Evolutionary conservation across 331 rosid genomes (phyloP).

Genomic region (Malus hybrid): DNA sequence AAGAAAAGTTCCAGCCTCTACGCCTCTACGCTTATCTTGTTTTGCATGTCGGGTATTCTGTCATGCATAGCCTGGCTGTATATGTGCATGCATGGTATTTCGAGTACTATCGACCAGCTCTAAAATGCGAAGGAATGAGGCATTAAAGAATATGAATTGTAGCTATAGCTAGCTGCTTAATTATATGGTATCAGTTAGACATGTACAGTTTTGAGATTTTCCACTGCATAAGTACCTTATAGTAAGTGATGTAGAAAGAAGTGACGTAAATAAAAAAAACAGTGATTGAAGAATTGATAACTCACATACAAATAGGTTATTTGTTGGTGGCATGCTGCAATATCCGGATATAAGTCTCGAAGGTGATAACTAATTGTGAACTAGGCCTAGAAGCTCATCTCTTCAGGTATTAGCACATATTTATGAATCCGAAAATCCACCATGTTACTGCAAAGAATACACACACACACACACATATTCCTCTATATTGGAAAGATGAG

Average conservation of each 20-base stretch:
- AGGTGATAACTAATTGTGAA: background rate
- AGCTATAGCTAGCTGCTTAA: background rate
- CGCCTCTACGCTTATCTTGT: background rate
- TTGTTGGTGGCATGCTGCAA: background rate
- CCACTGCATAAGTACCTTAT: background rate
- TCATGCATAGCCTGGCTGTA: background rate
- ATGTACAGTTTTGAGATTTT: background rate
- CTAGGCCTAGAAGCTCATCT: background rate
- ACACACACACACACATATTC: too few species aligned
- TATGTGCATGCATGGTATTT: background rate
- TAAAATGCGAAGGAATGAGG: background rate
- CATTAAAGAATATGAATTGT: background rate
- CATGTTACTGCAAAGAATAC: background rate
- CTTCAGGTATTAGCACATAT: background rate
- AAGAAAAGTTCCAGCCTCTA: background rate
- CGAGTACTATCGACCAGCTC: background rate
- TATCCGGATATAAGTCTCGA: background rate
- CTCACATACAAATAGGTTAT: background rate
- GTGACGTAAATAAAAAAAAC: background rate
- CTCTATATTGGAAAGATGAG: background rate
- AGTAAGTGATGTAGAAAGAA: background rate
- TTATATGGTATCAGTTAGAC: background rate
- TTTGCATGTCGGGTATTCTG: background rate
- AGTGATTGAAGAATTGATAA: background rate
- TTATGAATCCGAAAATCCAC: background rate